Conservation (phyloP, 2,329 filamentous ascomycete genomes). For the Aspergillus eucalypticola region DNA sequence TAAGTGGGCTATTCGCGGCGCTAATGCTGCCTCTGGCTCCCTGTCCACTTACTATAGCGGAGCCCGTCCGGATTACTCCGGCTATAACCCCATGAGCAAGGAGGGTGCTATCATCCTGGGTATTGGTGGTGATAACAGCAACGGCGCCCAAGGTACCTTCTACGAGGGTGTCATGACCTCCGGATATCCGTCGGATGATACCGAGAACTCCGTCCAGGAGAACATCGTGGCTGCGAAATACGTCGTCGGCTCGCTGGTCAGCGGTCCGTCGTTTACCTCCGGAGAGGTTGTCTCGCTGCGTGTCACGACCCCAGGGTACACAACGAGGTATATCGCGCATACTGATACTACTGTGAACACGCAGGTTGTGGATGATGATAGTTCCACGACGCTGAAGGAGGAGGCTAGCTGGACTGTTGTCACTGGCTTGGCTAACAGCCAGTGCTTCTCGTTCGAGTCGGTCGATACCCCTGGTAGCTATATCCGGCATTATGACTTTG, state of each 20-base stretch:
- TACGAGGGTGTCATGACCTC: slow-evolving; percentile 67
- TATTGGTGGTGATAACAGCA: slow-evolving; percentile 68
- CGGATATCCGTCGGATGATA: slow-evolving; percentile 61
- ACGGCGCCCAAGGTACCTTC: slow-evolving; percentile 61
- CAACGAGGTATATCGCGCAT: slow-evolving; percentile 58
- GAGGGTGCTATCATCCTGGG: slow-evolving; percentile 68
- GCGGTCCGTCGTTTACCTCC: slow-evolving; percentile 50
- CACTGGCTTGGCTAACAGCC: slow-evolving; percentile 57
- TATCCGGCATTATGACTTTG: slow-evolving; percentile 59
- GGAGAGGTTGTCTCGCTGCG: slow-evolving; percentile 57
- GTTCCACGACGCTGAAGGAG: slow-evolving; percentile 51
- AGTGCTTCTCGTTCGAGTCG: slow-evolving; percentile 64
- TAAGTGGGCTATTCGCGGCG: slow-evolving; percentile 62
- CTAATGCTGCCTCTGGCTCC: slow-evolving; percentile 54
- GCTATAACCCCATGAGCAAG: slow-evolving; percentile 65
- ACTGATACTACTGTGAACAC: slow-evolving; percentile 54
- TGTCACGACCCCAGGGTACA: slow-evolving; percentile 57
- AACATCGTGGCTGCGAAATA: slow-evolving; percentile 63
- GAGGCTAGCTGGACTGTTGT: slow-evolving; percentile 57
- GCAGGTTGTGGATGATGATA: slow-evolving; percentile 56
- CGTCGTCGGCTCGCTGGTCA: slow-evolving; percentile 48
- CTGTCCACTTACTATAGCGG: slow-evolving; percentile 63
- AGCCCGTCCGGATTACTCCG: slow-evolving; percentile 51
- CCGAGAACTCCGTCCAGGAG: slow-evolving; percentile 60
- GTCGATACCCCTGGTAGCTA: slow-evolving; percentile 59